phyloP scores from a whole-genome alignment of 345 rosid species.

The Salix dunnii region DNA sequence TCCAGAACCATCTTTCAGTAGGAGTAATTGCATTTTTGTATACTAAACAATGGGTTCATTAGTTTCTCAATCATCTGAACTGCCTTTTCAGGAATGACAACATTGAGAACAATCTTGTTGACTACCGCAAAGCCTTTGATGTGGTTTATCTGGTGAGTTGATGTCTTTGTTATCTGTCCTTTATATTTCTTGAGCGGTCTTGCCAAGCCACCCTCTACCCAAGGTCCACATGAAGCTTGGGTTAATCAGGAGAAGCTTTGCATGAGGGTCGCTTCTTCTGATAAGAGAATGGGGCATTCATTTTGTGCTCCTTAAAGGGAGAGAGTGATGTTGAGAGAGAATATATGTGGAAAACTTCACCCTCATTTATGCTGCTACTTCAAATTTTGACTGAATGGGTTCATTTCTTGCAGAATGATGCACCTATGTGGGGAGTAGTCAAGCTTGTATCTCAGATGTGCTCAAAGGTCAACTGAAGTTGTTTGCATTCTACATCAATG shows the following conservation, averaged over 20 bases:
- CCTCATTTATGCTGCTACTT: not conserved
- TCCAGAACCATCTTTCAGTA: not conserved
- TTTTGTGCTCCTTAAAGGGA: not conserved
- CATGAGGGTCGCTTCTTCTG: not conserved
- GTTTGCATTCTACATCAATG: slow-evolving; percentile 11
- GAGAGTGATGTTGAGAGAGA: not conserved
- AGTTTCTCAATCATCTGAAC: not conserved
- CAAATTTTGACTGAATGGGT: not conserved
- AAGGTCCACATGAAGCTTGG: not conserved
- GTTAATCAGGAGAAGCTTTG: not conserved
- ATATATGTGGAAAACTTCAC: not conserved
- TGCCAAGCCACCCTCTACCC: not conserved
- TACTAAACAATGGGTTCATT: not conserved
- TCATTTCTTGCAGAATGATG: slow-evolving; percentile 54
- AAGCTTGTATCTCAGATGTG: slow-evolving; percentile 56
- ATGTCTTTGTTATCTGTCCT: not conserved
- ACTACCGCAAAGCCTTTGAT: slow-evolving; percentile 68
- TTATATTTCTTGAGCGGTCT: not conserved
- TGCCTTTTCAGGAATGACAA: slow-evolving; percentile 62
- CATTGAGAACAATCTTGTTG: slow-evolving; percentile 49
- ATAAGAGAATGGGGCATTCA: not conserved
- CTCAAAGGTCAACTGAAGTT: slow-evolving; percentile 36
- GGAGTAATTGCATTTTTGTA: not conserved
- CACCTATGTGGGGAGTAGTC: slow-evolving; percentile 69
- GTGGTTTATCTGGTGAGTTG: slow-evolving; percentile 66